Conservation (phyloP, 2,329 filamentous ascomycete genomes). For the Conoideocrella luteorostrata region DNA sequence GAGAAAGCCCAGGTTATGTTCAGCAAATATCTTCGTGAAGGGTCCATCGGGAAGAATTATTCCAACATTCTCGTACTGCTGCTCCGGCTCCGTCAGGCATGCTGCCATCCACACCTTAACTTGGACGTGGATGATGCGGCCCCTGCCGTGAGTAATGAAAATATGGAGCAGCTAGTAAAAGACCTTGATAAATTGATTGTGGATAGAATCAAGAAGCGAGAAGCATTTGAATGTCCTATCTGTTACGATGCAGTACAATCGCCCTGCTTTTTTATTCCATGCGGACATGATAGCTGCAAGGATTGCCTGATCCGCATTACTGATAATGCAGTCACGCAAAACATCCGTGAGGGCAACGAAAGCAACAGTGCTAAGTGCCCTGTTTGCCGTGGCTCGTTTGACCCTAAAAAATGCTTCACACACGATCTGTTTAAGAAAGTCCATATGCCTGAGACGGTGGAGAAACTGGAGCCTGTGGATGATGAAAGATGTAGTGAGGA, state of each 20-base stretch:
- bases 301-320: conserved; percentile 68
- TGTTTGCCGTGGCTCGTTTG: conserved; percentile 62
- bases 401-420: conserved; percentile 65
- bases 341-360: conserved; percentile 55
- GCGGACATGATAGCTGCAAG: conserved; percentile 72
- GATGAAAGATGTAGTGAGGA: conserved; percentile 26
- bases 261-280: conserved; percentile 72
- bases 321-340: conserved; percentile 49
- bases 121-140: conserved; percentile 27
- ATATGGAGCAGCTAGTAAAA: conserved; percentile 58
- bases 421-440: conserved; percentile 67
- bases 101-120: conserved; percentile 28
- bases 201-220: conserved; percentile 51
- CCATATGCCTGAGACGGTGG: conserved; percentile 52
- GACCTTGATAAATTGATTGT: conserved; percentile 55
- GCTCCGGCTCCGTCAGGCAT: conserved; percentile 73
- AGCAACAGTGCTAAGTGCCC: conserved; percentile 59
- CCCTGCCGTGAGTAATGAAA: conserved; percentile 27
- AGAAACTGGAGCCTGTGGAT: conserved; percentile 31
- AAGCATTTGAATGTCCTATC: conserved; percentile 72
- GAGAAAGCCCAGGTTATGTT: conserved; percentile 61
- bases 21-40: conserved; percentile 67
- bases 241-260: conserved; percentile 73
- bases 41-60: conserved; percentile 63
- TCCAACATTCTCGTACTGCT: conserved; percentile 75